Evolutionary conservation across 2,329 filamentous ascomycete genomes (phyloP).

Genomic region (Blastomyces silverae): DNA sequence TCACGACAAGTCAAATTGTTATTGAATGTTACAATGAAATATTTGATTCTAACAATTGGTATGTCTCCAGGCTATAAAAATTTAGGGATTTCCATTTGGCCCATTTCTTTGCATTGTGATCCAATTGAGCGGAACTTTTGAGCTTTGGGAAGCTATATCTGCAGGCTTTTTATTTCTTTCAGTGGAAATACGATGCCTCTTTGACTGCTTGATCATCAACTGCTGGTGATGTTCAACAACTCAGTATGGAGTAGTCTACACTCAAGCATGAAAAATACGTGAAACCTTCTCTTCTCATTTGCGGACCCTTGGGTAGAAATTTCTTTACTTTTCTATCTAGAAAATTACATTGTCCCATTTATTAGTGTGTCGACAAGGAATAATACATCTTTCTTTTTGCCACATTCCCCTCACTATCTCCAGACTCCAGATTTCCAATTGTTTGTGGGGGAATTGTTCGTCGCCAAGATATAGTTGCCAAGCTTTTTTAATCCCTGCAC

Average conservation of each 20-base stretch:
- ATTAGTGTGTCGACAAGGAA: too few species aligned
- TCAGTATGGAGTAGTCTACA: too few species aligned
- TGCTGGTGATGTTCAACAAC: too few species aligned
- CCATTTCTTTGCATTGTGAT: not conserved
- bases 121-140: not conserved
- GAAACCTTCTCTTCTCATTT: too few species aligned
- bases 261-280: too few species aligned
- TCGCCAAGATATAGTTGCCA: conserved; percentile 4
- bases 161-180: not conserved
- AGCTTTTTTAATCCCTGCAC: not conserved
- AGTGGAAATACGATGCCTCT: not conserved
- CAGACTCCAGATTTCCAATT: not conserved
- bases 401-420: not conserved
- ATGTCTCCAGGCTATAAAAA: not conserved
- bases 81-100: not conserved
- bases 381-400: not conserved
- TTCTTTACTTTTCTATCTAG: too few species aligned
- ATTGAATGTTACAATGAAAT: not conserved
- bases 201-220: not conserved
- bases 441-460: too few species aligned
- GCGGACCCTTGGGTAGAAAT: too few species aligned
- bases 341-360: too few species aligned
- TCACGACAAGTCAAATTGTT: not conserved
- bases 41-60: not conserved
- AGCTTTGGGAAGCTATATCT: not conserved